Conservation (phyloP, 192 early-diverging fungal species). For the Geosiphon pyriformis region DNA sequence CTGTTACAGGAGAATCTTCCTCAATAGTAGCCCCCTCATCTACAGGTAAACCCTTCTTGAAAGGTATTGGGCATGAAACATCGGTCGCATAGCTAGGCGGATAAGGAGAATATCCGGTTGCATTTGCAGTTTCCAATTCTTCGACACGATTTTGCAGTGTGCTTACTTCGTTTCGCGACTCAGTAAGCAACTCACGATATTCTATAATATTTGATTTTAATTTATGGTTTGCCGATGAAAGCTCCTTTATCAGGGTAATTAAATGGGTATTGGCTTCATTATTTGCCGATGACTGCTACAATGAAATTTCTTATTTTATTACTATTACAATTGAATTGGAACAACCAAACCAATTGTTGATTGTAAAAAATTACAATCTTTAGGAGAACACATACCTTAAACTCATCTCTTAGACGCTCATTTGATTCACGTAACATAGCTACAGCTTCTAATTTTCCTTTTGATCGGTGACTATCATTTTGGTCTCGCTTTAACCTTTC, state of each 20-base stretch:
- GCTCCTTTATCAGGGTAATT: conserved; percentile 48
- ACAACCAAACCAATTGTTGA: background rate
- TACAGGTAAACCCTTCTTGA: conserved; percentile 5
- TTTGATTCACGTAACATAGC: conserved; percentile 22
- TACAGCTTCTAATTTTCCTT: conserved; percentile 17
- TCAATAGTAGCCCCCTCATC: conserved; percentile 8
- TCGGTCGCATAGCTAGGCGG: conserved; percentile 5
- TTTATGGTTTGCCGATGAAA: conserved; percentile 49
- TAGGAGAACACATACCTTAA: background rate
- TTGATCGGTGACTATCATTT: conserved; percentile 10
- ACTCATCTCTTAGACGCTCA: background rate
- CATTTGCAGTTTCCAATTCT: conserved; percentile 33
- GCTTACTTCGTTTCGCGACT: conserved; percentile 41
- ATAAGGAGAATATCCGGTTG: conserved; percentile 6
- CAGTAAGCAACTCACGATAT: conserved; percentile 42
- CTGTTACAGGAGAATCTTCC: background rate
- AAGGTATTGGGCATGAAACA: background rate
- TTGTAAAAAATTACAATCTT: background rate
- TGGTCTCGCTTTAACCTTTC: conserved; percentile 35
- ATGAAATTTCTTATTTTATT: background rate
- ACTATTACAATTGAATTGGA: background rate
- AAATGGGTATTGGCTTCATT: conserved; percentile 42
- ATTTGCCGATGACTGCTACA: conserved; percentile 3
- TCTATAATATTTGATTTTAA: conserved; percentile 42
- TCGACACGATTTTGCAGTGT: conserved; percentile 40